phyloP scores from a whole-genome alignment of 129 eudicot species.

The Tagetes patula region DNA sequence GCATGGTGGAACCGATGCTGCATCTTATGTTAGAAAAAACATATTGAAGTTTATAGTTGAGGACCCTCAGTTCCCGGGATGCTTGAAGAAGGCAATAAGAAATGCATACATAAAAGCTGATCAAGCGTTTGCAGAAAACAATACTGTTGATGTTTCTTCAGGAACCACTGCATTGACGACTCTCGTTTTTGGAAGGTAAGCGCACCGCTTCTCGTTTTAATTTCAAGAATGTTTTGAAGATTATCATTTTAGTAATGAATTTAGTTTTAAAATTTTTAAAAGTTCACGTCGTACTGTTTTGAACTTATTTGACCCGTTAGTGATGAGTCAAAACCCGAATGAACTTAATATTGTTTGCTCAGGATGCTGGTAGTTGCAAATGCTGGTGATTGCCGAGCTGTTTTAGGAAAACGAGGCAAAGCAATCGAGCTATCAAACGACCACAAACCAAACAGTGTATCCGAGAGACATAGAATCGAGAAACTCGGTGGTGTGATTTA shows the following conservation, averaged over 20 bases:
- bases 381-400: conserved; percentile 94
- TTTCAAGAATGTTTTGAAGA: neutral
- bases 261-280: neutral
- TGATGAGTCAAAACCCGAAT: neutral
- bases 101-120: conserved; percentile 86
- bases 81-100: conserved; percentile 65
- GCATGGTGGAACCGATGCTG: conserved; percentile 96
- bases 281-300: neutral
- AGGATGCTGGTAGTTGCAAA: conserved; percentile 71
- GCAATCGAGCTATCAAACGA: conserved; percentile 83
- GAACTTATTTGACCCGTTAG: neutral
- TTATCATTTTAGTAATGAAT: neutral
- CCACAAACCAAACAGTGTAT: conserved; percentile 72
- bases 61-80: conserved; percentile 68
- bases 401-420: conserved; percentile 72
- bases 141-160: conserved; percentile 70
- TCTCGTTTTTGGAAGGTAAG: conserved; percentile 78
- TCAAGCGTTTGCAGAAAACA: conserved; percentile 74
- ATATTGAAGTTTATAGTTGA: conserved; percentile 70
- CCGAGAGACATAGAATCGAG: conserved; percentile 71
- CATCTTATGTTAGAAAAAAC: conserved; percentile 58
- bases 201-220: conserved; percentile 3
- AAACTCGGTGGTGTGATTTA: conserved; percentile 78
- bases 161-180: conserved; percentile 93
- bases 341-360: neutral